These are phyloP conservation scores for Cyclanthera cordifolia DNA, from an alignment of 306 rosid genomes.

Conservation along the genomic window DNA sequence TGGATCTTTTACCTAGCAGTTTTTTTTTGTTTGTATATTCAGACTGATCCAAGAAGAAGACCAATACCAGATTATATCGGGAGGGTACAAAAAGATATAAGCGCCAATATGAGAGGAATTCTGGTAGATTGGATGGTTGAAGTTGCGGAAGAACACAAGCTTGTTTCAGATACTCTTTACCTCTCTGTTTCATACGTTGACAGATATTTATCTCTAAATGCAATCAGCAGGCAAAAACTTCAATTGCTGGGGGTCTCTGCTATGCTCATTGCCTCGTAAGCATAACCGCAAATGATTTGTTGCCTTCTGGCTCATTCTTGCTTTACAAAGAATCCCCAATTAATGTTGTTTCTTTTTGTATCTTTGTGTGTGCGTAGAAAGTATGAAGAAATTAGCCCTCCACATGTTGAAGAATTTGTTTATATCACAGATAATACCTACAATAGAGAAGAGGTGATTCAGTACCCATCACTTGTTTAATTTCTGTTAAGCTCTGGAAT, in stretches of 20 bases:
- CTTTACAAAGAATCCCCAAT: background rate
- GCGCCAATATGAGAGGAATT: conserved; percentile 59
- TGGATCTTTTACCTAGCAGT: background rate
- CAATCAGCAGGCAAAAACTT: conserved; percentile 36
- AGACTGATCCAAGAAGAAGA: conserved; percentile 54
- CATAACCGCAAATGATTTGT: background rate
- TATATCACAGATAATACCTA: conserved; percentile 69
- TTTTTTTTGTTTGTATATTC: conserved; percentile 2
- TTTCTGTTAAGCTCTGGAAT: background rate
- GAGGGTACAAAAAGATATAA: conserved; percentile 54
- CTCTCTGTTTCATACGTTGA: conserved; percentile 53
- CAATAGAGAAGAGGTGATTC: conserved; percentile 55
- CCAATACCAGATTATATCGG: conserved; percentile 54
- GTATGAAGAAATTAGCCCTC: conserved; percentile 83
- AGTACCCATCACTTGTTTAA: background rate
- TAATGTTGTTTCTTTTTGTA: background rate
- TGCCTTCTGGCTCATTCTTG: background rate
- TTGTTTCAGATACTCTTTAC: conserved; percentile 64
- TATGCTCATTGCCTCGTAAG: conserved; percentile 81
- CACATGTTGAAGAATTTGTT: conserved; percentile 60
- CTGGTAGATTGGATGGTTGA: conserved; percentile 91
- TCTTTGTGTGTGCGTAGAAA: conserved; percentile 30
- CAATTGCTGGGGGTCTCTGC: conserved; percentile 74
- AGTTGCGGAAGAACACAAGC: conserved; percentile 76
- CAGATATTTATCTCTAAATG: conserved; percentile 40